Conservation (phyloP, 179 eudicot genomes). For the Drosera spatulata region DNA sequence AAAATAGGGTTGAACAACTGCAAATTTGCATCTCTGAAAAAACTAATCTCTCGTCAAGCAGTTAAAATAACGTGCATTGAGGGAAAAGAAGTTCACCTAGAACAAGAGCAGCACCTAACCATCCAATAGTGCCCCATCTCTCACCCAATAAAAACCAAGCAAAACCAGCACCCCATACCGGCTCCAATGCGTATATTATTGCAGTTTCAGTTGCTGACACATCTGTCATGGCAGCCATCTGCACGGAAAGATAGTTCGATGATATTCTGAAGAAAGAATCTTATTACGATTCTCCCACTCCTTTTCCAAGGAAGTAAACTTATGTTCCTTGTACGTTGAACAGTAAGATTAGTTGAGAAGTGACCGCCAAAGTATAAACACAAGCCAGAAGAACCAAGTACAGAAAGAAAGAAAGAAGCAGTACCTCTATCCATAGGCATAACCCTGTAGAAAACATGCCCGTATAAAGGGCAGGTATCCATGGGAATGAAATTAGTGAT, state of each 20-base stretch:
- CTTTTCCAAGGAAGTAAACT: not conserved
- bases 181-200: constrained; percentile 55
- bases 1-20: too few species aligned
- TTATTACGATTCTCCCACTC: not conserved
- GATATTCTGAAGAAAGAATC: not conserved
- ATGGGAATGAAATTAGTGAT: constrained; percentile 38
- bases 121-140: constrained; percentile 64
- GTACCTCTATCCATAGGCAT: constrained; percentile 76
- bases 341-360: too few species aligned
- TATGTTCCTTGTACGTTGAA: too few species aligned
- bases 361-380: too few species aligned
- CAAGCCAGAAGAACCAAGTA: not conserved
- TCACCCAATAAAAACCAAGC: constrained; percentile 79
- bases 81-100: constrained; percentile 23
- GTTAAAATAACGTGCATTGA: too few species aligned
- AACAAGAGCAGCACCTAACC: constrained; percentile 65
- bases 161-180: constrained; percentile 80
- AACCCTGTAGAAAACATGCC: constrained; percentile 56
- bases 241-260: constrained; percentile 3
- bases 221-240: constrained; percentile 68
- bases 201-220: constrained; percentile 68
- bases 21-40: too few species aligned
- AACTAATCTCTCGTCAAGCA: too few species aligned
- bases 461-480: constrained; percentile 70
- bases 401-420: not conserved